Conservation (phyloP, 768 basidiomycete genomes). For the Lactifluus piperatus region DNA sequence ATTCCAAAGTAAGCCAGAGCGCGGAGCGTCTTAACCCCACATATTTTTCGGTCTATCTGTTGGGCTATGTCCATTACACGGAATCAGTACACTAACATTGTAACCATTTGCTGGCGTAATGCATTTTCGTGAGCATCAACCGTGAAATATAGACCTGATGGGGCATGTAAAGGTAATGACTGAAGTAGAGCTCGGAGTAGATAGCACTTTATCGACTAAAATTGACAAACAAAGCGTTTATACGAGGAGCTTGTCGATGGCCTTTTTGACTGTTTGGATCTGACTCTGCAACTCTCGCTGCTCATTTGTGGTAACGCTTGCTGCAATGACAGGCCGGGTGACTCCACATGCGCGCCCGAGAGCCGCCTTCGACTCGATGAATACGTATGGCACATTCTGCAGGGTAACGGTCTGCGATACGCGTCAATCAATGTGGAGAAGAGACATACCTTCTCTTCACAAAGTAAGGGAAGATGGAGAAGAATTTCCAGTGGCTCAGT, state of each 20-base stretch:
- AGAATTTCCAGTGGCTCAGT: conserved; percentile 98
- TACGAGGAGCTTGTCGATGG: conserved; percentile 61
- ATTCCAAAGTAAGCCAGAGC: conserved; percentile 87
- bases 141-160: too few relatives aligned
- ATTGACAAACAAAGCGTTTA: conserved; percentile 17
- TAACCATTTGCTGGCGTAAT: conserved; percentile 9
- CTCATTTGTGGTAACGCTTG: conserved; percentile 95
- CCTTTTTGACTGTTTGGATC: conserved; percentile 77
- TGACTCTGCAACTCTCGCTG: conserved; percentile 84
- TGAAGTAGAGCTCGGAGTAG: background rate
- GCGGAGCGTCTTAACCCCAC: background rate
- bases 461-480: conserved; percentile 91
- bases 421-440: background rate
- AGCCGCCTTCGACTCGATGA: conserved; percentile 91
- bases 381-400: conserved; percentile 96
- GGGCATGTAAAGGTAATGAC: background rate
- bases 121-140: background rate
- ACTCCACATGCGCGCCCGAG: conserved; percentile 95
- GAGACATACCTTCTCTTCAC: conserved; percentile 87
- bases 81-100: conserved; percentile 9
- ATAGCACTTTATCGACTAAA: background rate
- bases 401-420: background rate
- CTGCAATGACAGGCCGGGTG: conserved; percentile 88
- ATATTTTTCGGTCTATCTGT: conserved; percentile 9
- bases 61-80: conserved; percentile 6